These are phyloP conservation scores for Aeschynomene evenia DNA, from an alignment of 306 rosid species.

Conservation along the genomic window DNA sequence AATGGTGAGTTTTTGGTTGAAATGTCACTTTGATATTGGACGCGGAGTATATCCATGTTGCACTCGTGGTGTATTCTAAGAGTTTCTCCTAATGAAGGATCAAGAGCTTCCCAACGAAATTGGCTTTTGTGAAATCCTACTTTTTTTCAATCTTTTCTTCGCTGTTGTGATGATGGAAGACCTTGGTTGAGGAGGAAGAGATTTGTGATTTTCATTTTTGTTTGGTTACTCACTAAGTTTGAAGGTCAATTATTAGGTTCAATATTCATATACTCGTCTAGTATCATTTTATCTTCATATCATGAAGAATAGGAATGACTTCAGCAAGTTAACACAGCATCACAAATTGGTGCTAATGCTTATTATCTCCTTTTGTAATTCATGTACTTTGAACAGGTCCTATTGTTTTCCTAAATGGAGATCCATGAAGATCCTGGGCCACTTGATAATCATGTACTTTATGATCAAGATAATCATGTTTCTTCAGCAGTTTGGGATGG, in stretches of 20 bases:
- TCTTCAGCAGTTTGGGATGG: constrained; percentile 98
- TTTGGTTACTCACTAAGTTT: too few species aligned
- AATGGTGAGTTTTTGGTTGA: too few species aligned
- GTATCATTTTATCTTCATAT: constrained; percentile 1
- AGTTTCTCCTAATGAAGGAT: too few species aligned
- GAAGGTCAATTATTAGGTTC: constrained; percentile 21
- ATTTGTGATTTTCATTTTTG: too few species aligned
- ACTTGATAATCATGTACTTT: constrained; percentile 62
- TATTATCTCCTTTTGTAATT: not conserved
- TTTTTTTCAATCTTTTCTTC: not conserved
- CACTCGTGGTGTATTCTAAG: too few species aligned
- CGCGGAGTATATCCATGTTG: too few species aligned
- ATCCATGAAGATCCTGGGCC: constrained; percentile 74
- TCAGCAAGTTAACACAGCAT: constrained; percentile 15
- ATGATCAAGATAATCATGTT: constrained; percentile 91
- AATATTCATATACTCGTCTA: constrained; percentile 14
- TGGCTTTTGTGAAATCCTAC: constrained; percentile 10
- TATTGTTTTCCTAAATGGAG: constrained; percentile 49
- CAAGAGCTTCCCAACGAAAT: not conserved
- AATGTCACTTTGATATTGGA: too few species aligned
- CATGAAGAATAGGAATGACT: not conserved
- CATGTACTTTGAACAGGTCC: constrained; percentile 31
- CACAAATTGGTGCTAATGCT: constrained; percentile 5
- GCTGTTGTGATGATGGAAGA: not conserved
- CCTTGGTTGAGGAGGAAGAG: not conserved